Evolutionary conservation across 768 basidiomycete genomes (phyloP).

Genomic region (Hypholoma fasciculare): DNA sequence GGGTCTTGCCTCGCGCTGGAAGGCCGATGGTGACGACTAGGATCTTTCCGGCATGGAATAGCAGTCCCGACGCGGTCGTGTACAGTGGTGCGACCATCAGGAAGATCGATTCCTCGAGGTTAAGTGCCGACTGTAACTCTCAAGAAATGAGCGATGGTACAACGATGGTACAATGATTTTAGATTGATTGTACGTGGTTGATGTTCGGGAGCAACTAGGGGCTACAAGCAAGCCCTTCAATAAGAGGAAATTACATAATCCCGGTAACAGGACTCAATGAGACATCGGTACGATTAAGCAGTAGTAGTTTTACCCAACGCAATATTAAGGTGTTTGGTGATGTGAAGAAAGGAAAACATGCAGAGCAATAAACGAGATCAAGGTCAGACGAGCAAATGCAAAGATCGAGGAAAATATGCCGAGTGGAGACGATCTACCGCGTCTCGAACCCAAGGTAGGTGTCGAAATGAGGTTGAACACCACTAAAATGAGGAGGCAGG

Average conservation of each 20-base stretch:
- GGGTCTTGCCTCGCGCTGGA: conserved; percentile 94
- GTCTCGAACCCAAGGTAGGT: not conserved
- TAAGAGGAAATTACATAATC: conserved; percentile 15
- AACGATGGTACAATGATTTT: no score
- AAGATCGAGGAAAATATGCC: not conserved
- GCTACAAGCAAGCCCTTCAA: not conserved
- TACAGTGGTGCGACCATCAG: conserved; percentile 95
- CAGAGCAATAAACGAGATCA: not conserved
- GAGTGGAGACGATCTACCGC: not conserved
- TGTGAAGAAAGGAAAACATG: conserved; percentile 5
- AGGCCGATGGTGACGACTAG: conserved; percentile 90
- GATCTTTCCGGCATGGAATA: conserved; percentile 95
- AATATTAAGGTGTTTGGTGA: not conserved
- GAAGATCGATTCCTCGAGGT: not conserved
- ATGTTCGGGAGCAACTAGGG: not conserved
- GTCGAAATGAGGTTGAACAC: not conserved
- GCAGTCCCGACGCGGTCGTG: conserved; percentile 83
- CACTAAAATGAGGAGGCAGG: conserved; percentile 1
- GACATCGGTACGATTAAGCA: not conserved
- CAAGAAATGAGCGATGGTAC: no score
- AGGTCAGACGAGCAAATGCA: not conserved
- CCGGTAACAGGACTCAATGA: conserved; percentile 9
- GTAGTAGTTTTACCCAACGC: no score
- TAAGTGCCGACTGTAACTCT: no score
- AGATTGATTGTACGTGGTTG: not conserved